Conservation (phyloP, 192 early-diverging fungal genomes). For the Mortierella antarctica region DNA sequence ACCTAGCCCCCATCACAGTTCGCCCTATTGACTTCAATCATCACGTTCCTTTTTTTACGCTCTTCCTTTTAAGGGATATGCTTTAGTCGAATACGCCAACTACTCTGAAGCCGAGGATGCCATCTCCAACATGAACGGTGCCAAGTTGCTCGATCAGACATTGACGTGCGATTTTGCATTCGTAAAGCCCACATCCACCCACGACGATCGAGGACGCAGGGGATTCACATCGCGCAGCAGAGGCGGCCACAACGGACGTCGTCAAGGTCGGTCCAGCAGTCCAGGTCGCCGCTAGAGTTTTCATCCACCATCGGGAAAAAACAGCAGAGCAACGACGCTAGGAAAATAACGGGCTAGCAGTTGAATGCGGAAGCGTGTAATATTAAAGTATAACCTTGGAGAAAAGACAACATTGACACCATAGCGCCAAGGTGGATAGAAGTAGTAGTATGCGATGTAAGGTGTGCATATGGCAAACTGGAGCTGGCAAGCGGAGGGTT, state of each 20-base stretch:
- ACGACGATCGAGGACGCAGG: slow-evolving; percentile 34
- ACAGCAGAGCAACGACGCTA: too few species aligned
- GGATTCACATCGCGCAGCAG: slow-evolving; percentile 43
- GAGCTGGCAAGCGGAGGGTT: too few species aligned
- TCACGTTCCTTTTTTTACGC: not conserved
- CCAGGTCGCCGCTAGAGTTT: slow-evolving; percentile 26
- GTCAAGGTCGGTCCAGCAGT: slow-evolving; percentile 40
- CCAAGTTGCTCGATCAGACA: slow-evolving; percentile 77
- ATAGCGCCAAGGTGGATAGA: too few species aligned
- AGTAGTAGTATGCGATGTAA: too few species aligned
- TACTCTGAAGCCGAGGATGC: slow-evolving; percentile 84
- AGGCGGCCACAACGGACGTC: slow-evolving; percentile 38
- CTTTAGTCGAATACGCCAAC: slow-evolving; percentile 87
- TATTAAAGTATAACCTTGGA: too few species aligned
- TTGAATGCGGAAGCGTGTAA: too few species aligned
- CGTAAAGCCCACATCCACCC: slow-evolving; percentile 65
- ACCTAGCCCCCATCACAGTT: too few species aligned
- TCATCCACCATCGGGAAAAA: not conserved
- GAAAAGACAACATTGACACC: too few species aligned
- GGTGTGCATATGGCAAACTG: too few species aligned
- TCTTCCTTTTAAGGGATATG: slow-evolving; percentile 80
- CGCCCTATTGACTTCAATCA: not conserved
- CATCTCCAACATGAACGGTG: slow-evolving; percentile 77
- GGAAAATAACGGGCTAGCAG: too few species aligned
- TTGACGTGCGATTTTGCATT: slow-evolving; percentile 92